These are phyloP conservation scores for Lecanicillium sp. DNA, from an alignment of 2,329 filamentous ascomycete species.

Conservation along the genomic window DNA sequence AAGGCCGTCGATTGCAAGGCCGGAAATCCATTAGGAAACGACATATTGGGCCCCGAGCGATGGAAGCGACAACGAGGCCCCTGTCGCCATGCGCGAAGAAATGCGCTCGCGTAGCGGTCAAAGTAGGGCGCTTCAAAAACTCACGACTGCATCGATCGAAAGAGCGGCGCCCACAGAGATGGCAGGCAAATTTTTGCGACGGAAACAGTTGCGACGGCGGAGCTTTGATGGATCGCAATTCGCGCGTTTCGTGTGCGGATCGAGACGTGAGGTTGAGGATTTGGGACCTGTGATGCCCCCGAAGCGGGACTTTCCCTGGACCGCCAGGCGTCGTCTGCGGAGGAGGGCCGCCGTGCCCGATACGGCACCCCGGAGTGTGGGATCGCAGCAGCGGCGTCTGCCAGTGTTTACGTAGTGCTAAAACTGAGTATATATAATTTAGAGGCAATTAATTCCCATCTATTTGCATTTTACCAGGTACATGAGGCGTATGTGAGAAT, in stretches of 20 bases:
- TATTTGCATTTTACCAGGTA: too few species aligned
- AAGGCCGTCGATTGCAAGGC: conserved; percentile 54
- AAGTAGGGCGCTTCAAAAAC: conserved; percentile 34
- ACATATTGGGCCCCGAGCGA: conserved; percentile 50
- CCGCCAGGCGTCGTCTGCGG: conserved; percentile 1
- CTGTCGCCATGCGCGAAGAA: conserved; percentile 48
- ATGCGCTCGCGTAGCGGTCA: conserved; percentile 43
- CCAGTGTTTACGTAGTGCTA: too few species aligned
- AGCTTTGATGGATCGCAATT: conserved; percentile 43
- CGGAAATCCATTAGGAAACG: conserved; percentile 57
- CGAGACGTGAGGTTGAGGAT: conserved; percentile 49
- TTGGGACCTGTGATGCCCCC: conserved; percentile 19
- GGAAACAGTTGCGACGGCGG: conserved; percentile 31
- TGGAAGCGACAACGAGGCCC: conserved; percentile 38
- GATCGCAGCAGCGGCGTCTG: too few species aligned
- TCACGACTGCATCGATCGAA: conserved; percentile 43
- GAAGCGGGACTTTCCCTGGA: conserved; percentile 8
- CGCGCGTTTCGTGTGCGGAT: conserved; percentile 41
- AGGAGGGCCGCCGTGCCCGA: conserved; percentile 5
- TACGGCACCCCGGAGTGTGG: neutral
- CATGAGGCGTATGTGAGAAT: too few species aligned
- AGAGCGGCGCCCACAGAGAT: conserved; percentile 46
- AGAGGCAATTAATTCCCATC: too few species aligned
- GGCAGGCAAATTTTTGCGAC: conserved; percentile 29
- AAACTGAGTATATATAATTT: too few species aligned